Evolutionary conservation across 176 grass and related monocot species (phyloP).

Genomic region (Avena eriantha): DNA sequence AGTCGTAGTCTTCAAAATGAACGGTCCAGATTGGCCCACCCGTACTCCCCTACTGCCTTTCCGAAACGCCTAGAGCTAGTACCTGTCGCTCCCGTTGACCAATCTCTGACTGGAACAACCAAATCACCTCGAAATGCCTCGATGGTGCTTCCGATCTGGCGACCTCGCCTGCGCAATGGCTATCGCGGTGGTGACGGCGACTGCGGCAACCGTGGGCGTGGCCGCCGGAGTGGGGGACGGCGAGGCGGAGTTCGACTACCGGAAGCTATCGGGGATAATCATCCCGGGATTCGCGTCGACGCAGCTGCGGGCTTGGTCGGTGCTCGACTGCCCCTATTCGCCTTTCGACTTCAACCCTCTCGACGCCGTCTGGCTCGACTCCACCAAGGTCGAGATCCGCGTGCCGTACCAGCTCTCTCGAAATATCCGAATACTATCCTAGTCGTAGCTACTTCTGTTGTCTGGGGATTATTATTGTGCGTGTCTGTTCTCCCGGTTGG

Average conservation of each 20-base stretch:
- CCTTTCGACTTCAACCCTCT: conserved; percentile 97
- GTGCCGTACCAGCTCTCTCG: not conserved
- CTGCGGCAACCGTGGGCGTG: not conserved
- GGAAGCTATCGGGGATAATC: conserved; percentile 93
- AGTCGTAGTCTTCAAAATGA: conserved; percentile 11
- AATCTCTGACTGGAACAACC: not conserved
- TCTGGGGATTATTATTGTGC: conserved; percentile 18
- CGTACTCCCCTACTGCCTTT: not conserved
- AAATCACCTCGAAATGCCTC: conserved; percentile 41
- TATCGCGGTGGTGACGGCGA: not conserved
- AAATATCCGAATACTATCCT: not conserved
- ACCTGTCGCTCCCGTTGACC: not conserved
- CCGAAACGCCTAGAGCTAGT: not conserved
- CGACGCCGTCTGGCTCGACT: conserved; percentile 95
- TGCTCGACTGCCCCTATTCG: conserved; percentile 93
- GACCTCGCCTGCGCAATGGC: conserved; percentile 35
- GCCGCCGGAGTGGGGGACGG: conserved; percentile 37
- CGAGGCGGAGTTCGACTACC: conserved; percentile 62
- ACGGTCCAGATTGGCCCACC: conserved; percentile 37
- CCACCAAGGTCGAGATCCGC: conserved; percentile 56
- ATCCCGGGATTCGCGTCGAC: conserved; percentile 96
- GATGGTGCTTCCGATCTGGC: conserved; percentile 41
- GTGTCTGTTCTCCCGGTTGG: not conserved
- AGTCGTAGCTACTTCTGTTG: not conserved
- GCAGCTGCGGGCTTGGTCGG: conserved; percentile 98